phyloP scores from a whole-genome alignment of 441 rosid genomes.

The Cnidoscolus chayamansa region DNA sequence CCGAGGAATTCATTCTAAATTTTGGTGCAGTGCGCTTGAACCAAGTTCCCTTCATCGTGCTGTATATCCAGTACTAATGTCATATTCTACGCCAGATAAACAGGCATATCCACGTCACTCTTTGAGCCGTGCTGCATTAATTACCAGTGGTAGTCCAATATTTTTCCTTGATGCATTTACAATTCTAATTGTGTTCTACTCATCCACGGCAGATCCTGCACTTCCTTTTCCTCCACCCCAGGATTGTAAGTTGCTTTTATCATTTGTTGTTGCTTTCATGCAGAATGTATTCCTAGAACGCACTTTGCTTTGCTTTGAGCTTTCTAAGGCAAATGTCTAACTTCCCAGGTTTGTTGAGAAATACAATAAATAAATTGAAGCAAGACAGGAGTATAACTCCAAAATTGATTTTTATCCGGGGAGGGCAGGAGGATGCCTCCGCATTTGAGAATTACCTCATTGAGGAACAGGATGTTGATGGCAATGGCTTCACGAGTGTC shows the following conservation, averaged over 20 bases:
- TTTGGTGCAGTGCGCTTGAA: conserved; percentile 66
- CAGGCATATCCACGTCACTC: conserved; percentile 94
- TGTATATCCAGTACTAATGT: conserved; percentile 70
- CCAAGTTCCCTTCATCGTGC: conserved; percentile 90
- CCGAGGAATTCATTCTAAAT: not conserved
- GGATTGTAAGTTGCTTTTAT: conserved; percentile 59
- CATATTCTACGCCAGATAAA: conserved; percentile 75
- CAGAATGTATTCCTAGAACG: not conserved
- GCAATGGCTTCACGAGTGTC: conserved; percentile 75
- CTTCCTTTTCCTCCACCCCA: conserved; percentile 95
- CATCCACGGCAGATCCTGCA: conserved; percentile 78
- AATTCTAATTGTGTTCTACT: conserved; percentile 77
- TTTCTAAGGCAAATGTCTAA: not conserved
- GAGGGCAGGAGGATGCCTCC: conserved; percentile 83
- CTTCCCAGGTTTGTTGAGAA: conserved; percentile 64
- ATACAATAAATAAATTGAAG: conserved; percentile 77
- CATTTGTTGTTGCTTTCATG: conserved; percentile 3
- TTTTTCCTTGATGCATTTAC: conserved; percentile 95
- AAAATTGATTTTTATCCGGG: conserved; percentile 71
- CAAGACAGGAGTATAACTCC: conserved; percentile 86
- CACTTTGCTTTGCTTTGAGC: not conserved
- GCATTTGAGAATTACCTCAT: conserved; percentile 83
- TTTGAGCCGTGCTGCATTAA: conserved; percentile 82
- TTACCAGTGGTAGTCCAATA: conserved; percentile 94
- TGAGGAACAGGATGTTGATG: conserved; percentile 94